Base-by-base conservation (phyloP, 1,139 yeast species). In the Ogataea hybrid region DNA sequence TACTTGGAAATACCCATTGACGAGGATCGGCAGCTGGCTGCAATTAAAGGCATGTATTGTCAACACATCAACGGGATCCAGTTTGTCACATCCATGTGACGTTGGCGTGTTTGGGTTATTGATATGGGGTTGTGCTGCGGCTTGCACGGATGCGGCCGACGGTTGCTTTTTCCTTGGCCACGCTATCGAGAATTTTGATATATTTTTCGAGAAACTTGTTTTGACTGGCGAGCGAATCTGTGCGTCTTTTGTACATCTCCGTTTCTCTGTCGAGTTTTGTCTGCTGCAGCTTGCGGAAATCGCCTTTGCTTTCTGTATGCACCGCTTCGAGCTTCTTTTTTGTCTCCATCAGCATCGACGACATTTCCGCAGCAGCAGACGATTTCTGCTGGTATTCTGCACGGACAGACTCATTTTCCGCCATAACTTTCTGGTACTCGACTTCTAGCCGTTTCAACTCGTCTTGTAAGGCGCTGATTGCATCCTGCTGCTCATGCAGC, bases 381-480 rank as follows among this genome's bases (percentile, higher is more conserved):
- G 87, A 80, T 23, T 64, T 63, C 6, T 57, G 52, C 58, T 81
- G 89, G 54, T 83, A 83, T 34, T 69, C 56, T 2, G 50, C 50
- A 45, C 88, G 64, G 7, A 72, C 54, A 0, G 50, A 39, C 25
- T 77, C 82, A 44, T 70, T 69, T 37, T 65, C 70, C 3, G 50
- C 51, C 6, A 54, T 53, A 20, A 68, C 53, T 25, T 57, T 57
- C 1, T 40, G 38, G 11, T 69, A 51, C 43, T 69, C 67, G 17
- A 53, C 51, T 28, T 65, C 54, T 12, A 77, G 57, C 11, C 61
- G 58, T 1, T 38, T 42, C n/a, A 69, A 49, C 46, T 68, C 69
- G 29, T 54, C 53, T 33, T 61, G 49, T 6, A 77, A 57, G 14
- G 62, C 60, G 2, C 47, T 52, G 2, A 75, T 50, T 12, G 63